A percentile compares a stretch with the other conserved stretches of the same genome.
phyloP scores from a whole-genome alignment of 805 yeast genomes.

The Myxozyma sirexii region DNA sequence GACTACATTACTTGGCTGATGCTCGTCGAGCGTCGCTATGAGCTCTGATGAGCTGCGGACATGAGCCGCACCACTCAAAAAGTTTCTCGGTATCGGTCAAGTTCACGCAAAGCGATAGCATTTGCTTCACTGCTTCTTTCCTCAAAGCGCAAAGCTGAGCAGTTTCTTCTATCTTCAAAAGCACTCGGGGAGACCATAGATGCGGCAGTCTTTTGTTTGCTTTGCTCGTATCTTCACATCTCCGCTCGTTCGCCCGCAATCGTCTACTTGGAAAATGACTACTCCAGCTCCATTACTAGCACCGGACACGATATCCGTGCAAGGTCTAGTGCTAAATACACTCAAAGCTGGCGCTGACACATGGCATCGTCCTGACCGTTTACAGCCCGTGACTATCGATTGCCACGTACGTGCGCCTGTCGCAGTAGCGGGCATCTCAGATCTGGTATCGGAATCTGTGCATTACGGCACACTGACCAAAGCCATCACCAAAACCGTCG shows the following conservation, averaged over 20 bases:
- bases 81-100: too few relatives aligned
- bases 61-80: too few relatives aligned
- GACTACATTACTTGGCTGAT: too few relatives aligned
- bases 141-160: too few relatives aligned
- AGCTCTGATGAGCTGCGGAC: too few relatives aligned
- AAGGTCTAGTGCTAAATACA: slow-evolving; percentile 59
- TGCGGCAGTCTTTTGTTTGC: too few relatives aligned
- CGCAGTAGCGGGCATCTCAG: slow-evolving; percentile 71
- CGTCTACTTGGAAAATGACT: background rate
- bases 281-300: slow-evolving; percentile 14
- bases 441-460: slow-evolving; percentile 78
- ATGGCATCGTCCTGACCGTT: slow-evolving; percentile 39
- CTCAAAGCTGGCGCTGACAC: slow-evolving; percentile 23
- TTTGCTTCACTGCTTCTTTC: too few relatives aligned
- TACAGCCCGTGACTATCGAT: slow-evolving; percentile 67
- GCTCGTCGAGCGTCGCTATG: too few relatives aligned
- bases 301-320: slow-evolving; percentile 23
- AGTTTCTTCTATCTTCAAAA: too few relatives aligned
- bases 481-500: slow-evolving; percentile 58
- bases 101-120: too few relatives aligned
- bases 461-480: slow-evolving; percentile 86
- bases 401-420: slow-evolving; percentile 68
- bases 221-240: background rate
- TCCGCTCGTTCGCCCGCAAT: background rate
- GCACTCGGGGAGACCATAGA: too few relatives aligned